Conservation (phyloP, 331 rosid genomes). For the Arachis monticola region DNA sequence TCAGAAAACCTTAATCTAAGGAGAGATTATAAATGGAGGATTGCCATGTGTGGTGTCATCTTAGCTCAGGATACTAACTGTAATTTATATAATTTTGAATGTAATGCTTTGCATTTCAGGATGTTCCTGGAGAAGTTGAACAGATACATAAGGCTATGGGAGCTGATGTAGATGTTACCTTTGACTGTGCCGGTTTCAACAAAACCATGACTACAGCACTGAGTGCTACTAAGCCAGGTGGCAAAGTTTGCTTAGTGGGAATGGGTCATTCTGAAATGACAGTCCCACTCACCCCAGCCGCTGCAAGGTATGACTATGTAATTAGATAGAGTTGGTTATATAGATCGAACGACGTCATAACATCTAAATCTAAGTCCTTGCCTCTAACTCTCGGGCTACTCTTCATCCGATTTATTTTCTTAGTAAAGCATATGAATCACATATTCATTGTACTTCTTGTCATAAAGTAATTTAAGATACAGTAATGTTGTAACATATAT, state of each 20-base stretch:
- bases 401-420: neutral
- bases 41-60: too few species aligned
- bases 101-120: slow-evolving; percentile 56
- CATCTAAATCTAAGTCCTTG: neutral
- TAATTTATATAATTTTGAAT: neutral
- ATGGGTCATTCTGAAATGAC: slow-evolving; percentile 86
- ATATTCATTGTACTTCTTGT: neutral
- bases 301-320: slow-evolving; percentile 63
- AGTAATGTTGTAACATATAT: neutral
- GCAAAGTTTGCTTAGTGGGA: slow-evolving; percentile 93
- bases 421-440: neutral
- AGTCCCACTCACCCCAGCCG: slow-evolving; percentile 77
- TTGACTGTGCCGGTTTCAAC: slow-evolving; percentile 89
- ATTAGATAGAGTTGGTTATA: neutral
- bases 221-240: slow-evolving; percentile 78
- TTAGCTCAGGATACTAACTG: too few species aligned
- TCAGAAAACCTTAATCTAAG: too few species aligned
- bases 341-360: neutral
- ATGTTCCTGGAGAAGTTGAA: slow-evolving; percentile 66
- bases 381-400: neutral
- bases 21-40: too few species aligned
- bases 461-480: neutral
- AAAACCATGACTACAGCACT: slow-evolving; percentile 93
- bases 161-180: slow-evolving; percentile 61
- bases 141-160: slow-evolving; percentile 66